Evolutionary conservation across 202 grass and related monocot species (phyloP).

Genomic region (Tripidium arundinaceum): DNA sequence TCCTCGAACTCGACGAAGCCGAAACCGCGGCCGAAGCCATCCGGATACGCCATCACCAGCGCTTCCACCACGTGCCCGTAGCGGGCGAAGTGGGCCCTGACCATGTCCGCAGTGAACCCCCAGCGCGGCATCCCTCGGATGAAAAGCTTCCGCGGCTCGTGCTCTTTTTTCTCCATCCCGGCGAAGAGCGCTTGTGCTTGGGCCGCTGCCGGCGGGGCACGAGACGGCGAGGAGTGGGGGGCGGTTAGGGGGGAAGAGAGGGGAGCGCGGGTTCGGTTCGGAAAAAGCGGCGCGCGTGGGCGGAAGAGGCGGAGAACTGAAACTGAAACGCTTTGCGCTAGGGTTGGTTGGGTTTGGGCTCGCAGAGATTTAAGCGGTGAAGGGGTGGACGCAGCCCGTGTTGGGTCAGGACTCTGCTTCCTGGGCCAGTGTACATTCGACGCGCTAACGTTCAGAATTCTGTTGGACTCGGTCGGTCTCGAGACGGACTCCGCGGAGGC

Average conservation of each 20-base stretch:
- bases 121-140: constrained; percentile 49
- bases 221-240: background rate
- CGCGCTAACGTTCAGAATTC: background rate
- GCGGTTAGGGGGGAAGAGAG: background rate
- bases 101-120: background rate
- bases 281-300: constrained; percentile 19
- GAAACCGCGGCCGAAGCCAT: constrained; percentile 43
- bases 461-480: background rate
- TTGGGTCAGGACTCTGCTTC: background rate
- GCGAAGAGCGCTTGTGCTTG: background rate
- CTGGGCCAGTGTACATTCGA: background rate
- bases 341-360: constrained; percentile 28
- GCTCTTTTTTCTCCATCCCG: background rate
- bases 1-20: constrained; percentile 71
- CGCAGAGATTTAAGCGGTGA: background rate
- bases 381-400: background rate
- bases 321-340: background rate
- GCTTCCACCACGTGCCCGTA: constrained; percentile 58
- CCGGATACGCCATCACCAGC: constrained; percentile 36
- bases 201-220: background rate
- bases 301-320: background rate
- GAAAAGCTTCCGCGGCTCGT: constrained; percentile 57
- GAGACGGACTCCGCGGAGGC: background rate
- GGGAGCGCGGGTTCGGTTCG: background rate
- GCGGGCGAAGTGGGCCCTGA: constrained; percentile 45